Percentiles rank a stretch among this genome's conserved stretches.
These are phyloP conservation scores for Suillus luteus DNA, from an alignment of 768 basidiomycete genomes.

Conservation along the genomic window DNA sequence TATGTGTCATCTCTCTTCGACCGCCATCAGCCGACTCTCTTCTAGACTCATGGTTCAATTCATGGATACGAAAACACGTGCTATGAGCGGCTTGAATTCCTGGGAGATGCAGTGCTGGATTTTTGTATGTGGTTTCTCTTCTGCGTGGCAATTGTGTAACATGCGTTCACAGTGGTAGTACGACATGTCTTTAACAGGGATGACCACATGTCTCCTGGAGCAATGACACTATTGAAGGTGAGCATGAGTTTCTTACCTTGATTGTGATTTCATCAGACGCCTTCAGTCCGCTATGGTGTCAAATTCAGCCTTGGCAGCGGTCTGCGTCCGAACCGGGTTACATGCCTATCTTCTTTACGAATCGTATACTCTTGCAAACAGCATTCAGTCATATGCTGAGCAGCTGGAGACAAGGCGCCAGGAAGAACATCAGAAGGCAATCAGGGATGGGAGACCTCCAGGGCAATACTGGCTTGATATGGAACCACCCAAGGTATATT, in stretches of 20 bases:
- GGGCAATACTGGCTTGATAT: slow-evolving; percentile 81
- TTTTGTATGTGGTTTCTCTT: slow-evolving; percentile 53
- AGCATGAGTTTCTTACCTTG: slow-evolving; percentile 1
- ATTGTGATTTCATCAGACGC: not conserved
- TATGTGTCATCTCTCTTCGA: slow-evolving; percentile 30
- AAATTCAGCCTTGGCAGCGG: slow-evolving; percentile 72
- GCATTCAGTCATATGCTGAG: slow-evolving; percentile 55
- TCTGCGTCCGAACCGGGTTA: slow-evolving; percentile 72
- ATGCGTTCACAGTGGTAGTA: slow-evolving; percentile 60
- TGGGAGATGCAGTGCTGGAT: slow-evolving; percentile 86
- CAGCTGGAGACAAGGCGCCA: slow-evolving; percentile 47
- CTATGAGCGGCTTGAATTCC: slow-evolving; percentile 80
- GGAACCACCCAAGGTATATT: slow-evolving; percentile 72
- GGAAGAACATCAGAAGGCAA: slow-evolving; percentile 49
- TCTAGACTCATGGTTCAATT: slow-evolving; percentile 68
- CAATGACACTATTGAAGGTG: slow-evolving; percentile 80
- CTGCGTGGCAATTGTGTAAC: not conserved
- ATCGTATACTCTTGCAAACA: slow-evolving; percentile 49
- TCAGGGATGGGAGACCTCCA: slow-evolving; percentile 49
- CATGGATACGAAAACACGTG: slow-evolving; percentile 55
- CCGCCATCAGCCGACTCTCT: slow-evolving; percentile 15
- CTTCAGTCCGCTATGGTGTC: slow-evolving; percentile 82
- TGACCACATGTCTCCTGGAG: slow-evolving; percentile 67
- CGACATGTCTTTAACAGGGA: slow-evolving; percentile 68
- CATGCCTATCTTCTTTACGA: slow-evolving; percentile 61